Percentiles rank a stretch among this genome's conserved stretches.
These are phyloP conservation scores for Fusarium floridanum DNA, from an alignment of 2,329 filamentous ascomycete species.

Conservation along the genomic window DNA sequence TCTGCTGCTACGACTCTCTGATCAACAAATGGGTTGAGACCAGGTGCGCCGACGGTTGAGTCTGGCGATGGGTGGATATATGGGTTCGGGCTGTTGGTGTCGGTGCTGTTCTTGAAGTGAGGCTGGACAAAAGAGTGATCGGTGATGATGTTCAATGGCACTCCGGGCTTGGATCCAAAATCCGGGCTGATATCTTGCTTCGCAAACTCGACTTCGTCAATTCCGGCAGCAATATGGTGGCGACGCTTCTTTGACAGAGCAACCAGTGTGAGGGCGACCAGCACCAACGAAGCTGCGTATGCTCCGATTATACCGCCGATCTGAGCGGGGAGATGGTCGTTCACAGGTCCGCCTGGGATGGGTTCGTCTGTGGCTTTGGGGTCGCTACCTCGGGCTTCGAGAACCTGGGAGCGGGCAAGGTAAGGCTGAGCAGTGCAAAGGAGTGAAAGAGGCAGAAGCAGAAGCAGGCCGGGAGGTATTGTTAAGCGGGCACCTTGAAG, in stretches of 20 bases:
- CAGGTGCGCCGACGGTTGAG: conserved; percentile 63
- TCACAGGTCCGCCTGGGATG: conserved; percentile 68
- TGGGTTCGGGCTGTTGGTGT: conserved; percentile 50
- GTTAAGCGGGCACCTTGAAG: conserved; percentile 44
- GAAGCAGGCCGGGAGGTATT: conserved; percentile 48
- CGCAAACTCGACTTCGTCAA: conserved; percentile 63
- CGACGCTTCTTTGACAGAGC: conserved; percentile 69
- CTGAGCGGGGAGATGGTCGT: conserved; percentile 81
- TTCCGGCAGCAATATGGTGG: conserved; percentile 64
- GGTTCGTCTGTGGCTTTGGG: conserved; percentile 72
- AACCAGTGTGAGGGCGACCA: conserved; percentile 77
- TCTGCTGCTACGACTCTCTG: conserved; percentile 81
- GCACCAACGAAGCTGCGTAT: conserved; percentile 82
- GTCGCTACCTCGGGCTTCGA: conserved; percentile 47
- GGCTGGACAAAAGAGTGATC: conserved; percentile 49
- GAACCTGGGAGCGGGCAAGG: conserved; percentile 45
- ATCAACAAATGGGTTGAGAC: conserved; percentile 80
- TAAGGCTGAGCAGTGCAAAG: conserved; percentile 48
- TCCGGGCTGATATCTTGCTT: conserved; percentile 41
- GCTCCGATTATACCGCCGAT: conserved; percentile 86
- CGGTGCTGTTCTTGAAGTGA: conserved; percentile 63
- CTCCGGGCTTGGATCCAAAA: conserved; percentile 34
- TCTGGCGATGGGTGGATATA: conserved; percentile 63
- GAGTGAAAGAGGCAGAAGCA: conserved; percentile 47
- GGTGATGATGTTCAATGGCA: conserved; percentile 36